Evolutionary conservation across 352 stramenopile genomes (phyloP), one percentile per base, ranked within the genome.

Genomic region (Phytophthora hybrid): DNA sequence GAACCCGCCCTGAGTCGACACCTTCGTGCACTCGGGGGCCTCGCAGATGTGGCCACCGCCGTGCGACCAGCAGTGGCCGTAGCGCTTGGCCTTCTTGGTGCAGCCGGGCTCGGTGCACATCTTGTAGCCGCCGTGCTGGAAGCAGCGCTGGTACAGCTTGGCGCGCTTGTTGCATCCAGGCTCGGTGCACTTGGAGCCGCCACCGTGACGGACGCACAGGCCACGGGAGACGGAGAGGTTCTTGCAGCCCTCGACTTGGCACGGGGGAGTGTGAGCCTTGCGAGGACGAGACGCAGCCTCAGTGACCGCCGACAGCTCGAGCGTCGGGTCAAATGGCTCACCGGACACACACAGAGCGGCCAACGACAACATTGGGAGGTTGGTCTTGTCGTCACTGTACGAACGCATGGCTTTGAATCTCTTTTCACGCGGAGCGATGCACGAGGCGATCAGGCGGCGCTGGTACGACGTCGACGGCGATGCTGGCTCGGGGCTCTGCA

Each of bases 11-110:
- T 88, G 83, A 7, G 83, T 88, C 14, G 84, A 89, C 32, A 89
- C 83, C 59, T 91, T 92, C 64, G 71, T 73, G 72, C 86, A 93
- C 14, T 77, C 75, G 6, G 78, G 77, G 2, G 77, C 61, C 16
- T 88, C 77, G 41, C 84, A 93, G 53, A 89, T 88, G 70, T 77
- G 80, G 44, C 87, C 87, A 55, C 87, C 87, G 37, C 84, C 82
- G 59, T 93, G 86, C 34, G 86, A 90, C 79, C 84, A 92, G 74
- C 86, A 93, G 71, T 88, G 82, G 49, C 86, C 86, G 49, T 90
- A 90, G 0, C 84, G 83, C 65, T 92, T 92, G 66, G 86, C 81
- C 53, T 90, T 89, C 61, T 81, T 80, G 29, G 67, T 84, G 73
- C 86, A 93, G 32, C 81, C 75, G 11, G 85, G 79, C 29, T 83